These are phyloP conservation scores for Scedosporium dehoogii DNA, from an alignment of 2,329 filamentous ascomycete species.

Conservation along the genomic window DNA sequence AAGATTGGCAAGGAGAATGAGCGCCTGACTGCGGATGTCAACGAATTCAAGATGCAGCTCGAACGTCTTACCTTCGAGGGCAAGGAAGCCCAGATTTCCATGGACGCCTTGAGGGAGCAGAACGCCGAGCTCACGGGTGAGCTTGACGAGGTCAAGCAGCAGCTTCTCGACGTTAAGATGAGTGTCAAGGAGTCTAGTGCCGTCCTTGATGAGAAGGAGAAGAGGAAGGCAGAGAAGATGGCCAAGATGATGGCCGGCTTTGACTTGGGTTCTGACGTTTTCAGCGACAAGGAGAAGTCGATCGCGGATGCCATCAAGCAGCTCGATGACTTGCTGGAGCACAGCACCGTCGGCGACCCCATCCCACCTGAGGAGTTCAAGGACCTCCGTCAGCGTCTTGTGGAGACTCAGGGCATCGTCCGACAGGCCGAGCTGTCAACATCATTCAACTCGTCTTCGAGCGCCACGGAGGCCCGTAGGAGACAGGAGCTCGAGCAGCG, in stretches of 20 bases:
- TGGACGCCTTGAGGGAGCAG: constrained; percentile 94
- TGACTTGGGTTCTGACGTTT: constrained; percentile 83
- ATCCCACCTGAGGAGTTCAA: constrained; percentile 75
- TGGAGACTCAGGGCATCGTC: constrained; percentile 87
- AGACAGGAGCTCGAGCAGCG: constrained; percentile 69
- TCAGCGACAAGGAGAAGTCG: constrained; percentile 83
- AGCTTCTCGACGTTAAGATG: constrained; percentile 92
- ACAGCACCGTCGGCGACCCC: constrained; percentile 65
- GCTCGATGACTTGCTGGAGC: constrained; percentile 67
- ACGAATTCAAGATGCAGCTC: constrained; percentile 92
- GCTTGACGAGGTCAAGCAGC: constrained; percentile 91
- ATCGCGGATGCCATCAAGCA: constrained; percentile 78
- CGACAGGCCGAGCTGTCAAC: constrained; percentile 84
- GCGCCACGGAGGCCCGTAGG: constrained; percentile 56
- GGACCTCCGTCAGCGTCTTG: constrained; percentile 64
- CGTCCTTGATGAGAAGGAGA: constrained; percentile 91
- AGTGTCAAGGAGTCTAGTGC: constrained; percentile 87
- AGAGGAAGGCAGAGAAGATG: constrained; percentile 98
- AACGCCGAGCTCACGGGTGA: constrained; percentile 88
- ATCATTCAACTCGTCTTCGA: constrained; percentile 53
- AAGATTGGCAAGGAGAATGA: constrained; percentile 87
- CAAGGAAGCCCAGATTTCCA: constrained; percentile 94
- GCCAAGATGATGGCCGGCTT: constrained; percentile 99
- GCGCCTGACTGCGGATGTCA: constrained; percentile 71
- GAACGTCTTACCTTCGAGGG: constrained; percentile 93